These are phyloP conservation scores for Viridothelium virens DNA, from an alignment of 495 filamentous ascomycete species.

Conservation along the genomic window DNA sequence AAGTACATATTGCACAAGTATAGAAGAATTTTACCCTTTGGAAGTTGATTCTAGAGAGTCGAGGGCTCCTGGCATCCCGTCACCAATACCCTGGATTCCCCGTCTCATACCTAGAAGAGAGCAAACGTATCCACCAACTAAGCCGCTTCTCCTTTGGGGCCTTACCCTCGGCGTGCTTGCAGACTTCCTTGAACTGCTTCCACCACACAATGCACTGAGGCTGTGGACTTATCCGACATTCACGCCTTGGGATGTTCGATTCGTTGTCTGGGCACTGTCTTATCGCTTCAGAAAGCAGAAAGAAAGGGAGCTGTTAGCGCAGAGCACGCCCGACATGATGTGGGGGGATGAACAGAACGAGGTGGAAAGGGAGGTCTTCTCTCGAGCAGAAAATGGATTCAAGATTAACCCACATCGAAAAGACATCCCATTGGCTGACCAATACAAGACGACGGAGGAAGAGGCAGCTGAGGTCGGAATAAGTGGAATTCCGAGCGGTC, in stretches of 20 bases:
- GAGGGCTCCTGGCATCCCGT: neutral
- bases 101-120: neutral
- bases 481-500: slow-evolving; percentile 8
- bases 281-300: slow-evolving; percentile 54
- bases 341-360: slow-evolving; percentile 10
- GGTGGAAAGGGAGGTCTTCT: slow-evolving; percentile 3
- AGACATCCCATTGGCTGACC: neutral
- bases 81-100: neutral
- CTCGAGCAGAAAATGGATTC: slow-evolving; percentile 2
- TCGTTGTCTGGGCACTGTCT: slow-evolving; percentile 55
- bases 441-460: neutral
- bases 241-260: slow-evolving; percentile 54
- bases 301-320: slow-evolving; percentile 34
- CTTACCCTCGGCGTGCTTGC: slow-evolving; percentile 63
- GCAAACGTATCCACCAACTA: slow-evolving; percentile 21
- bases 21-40: slow-evolving; percentile 1
- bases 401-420: slow-evolving; percentile 1
- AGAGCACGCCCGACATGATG: slow-evolving; percentile 15
- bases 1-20: slow-evolving; percentile 45
- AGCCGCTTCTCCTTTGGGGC: slow-evolving; percentile 65
- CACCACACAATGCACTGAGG: slow-evolving; percentile 52
- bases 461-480: neutral
- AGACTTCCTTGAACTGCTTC: slow-evolving; percentile 66
- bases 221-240: slow-evolving; percentile 70
- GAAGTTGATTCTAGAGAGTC: neutral